Conservation (phyloP, 352 stramenopile species). For the Phytopythium montanum region DNA sequence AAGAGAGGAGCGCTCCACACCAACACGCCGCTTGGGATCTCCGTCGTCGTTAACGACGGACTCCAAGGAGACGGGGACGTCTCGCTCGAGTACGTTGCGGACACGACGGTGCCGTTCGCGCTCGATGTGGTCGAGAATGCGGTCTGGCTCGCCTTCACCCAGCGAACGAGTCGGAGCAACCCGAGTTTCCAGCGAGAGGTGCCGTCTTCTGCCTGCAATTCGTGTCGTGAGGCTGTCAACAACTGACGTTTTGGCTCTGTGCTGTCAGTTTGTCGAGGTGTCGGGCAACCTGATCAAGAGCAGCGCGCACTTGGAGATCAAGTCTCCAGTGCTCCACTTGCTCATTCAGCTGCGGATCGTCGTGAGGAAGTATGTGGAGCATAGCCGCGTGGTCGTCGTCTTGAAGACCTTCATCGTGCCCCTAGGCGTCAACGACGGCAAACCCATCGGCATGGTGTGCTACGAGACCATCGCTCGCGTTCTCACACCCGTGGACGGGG, state of each 20-base stretch:
- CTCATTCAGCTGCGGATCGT: constrained; percentile 5
- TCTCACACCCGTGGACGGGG: neutral
- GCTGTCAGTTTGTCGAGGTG: neutral
- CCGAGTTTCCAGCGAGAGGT: constrained; percentile 5
- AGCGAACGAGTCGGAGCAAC: neutral
- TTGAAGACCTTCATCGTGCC: constrained; percentile 7
- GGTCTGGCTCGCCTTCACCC: constrained; percentile 3
- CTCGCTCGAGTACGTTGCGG: constrained; percentile 17
- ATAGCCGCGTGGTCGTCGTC: constrained; percentile 8
- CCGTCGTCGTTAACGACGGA: constrained; percentile 4
- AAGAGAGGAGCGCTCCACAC: neutral
- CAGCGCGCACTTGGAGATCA: constrained; percentile 4
- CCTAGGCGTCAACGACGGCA: neutral
- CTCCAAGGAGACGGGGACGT: constrained; percentile 10
- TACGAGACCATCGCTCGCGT: constrained; percentile 8
- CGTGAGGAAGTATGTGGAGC: constrained; percentile 9
- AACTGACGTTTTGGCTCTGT: neutral
- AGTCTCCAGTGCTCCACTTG: constrained; percentile 1
- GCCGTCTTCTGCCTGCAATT: neutral
- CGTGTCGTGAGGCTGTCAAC: neutral
- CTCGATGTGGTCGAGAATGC: neutral
- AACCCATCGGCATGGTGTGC: constrained; percentile 3
- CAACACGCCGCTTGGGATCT: neutral
- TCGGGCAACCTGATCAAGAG: constrained; percentile 2
- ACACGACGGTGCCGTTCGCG: constrained; percentile 6